These are phyloP conservation scores for Stropharia rugosoannulata DNA, from an alignment of 768 basidiomycete genomes.

Conservation along the genomic window DNA sequence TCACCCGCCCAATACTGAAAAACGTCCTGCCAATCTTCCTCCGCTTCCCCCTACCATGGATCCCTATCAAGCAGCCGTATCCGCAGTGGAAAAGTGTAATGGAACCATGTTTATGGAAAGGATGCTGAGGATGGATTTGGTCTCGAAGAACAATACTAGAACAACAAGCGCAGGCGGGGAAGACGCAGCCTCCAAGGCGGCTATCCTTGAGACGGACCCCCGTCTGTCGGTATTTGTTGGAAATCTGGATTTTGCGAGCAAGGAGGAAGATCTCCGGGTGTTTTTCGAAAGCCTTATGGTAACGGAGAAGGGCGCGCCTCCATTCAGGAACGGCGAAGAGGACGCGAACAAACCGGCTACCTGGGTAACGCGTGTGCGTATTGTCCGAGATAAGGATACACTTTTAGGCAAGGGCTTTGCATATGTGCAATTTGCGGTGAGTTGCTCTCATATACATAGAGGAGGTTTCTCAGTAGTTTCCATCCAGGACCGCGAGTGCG, in stretches of 20 bases:
- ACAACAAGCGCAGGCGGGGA: slow-evolving; percentile 12
- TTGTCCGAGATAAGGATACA: slow-evolving; percentile 87
- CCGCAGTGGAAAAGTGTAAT: slow-evolving; percentile 61
- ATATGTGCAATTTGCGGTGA: slow-evolving; percentile 83
- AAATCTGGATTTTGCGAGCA: slow-evolving; percentile 87
- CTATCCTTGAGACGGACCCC: slow-evolving; percentile 54
- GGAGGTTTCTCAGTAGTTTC: background rate
- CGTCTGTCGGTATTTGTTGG: slow-evolving; percentile 89
- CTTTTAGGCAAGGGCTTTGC: slow-evolving; percentile 96
- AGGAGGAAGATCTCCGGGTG: slow-evolving; percentile 83
- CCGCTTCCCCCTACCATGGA: slow-evolving; percentile 50
- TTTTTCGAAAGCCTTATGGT: slow-evolving; percentile 83
- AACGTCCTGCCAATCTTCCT: slow-evolving; percentile 49
- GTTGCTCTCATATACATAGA: background rate
- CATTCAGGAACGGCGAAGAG: slow-evolving; percentile 22
- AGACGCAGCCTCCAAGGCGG: slow-evolving; percentile 17
- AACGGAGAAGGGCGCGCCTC: slow-evolving; percentile 65
- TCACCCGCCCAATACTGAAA: slow-evolving; percentile 46
- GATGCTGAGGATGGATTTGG: slow-evolving; percentile 76
- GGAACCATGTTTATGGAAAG: slow-evolving; percentile 74
- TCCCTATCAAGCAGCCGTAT: slow-evolving; percentile 68
- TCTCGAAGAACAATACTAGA: slow-evolving; percentile 31
- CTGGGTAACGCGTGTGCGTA: slow-evolving; percentile 85
- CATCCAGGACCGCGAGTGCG: slow-evolving; percentile 80
- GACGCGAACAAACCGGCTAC: slow-evolving; percentile 36